Base-by-base conservation (phyloP, 2,329 filamentous ascomycete genomes). In the Ascochyta rabiei region DNA sequence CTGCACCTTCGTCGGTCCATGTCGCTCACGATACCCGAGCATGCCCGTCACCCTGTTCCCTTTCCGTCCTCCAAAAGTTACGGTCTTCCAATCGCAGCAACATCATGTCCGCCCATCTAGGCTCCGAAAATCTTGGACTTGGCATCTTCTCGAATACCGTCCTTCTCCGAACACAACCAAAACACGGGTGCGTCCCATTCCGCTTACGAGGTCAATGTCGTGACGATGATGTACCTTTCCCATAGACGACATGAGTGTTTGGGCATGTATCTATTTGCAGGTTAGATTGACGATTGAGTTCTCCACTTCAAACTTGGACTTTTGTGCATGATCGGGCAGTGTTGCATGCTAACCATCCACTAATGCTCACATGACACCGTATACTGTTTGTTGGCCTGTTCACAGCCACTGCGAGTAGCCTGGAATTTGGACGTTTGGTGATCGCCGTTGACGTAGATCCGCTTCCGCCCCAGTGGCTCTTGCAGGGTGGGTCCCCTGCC, bases 41-140 rank as follows among this genome's bases (percentile, higher is more conserved):
- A 62, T 62, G 59, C 52, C 48, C 50, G 45, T 56, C 50, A 53
- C 59, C 45, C 50, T 50, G 48, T 57, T 59, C 52, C 58, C 60
- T 57, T 61, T 58, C 54, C 57, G 60, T 60, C 60, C 55, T 53
- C 48, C 64, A 74, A 74, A 74, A 74, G 70, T 71, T 71, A 64
- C 64, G 64, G 60, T 63, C 61, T 53, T 57, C 47, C 54, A 48
- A 53, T 61, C 61, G 59, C 58, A 60, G 48, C 55, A 59, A 50
- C 52, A 49, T 57, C 47, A 56, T 56, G 52, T 54, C 46, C 55
- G 45, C 56, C 38, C 57, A 50, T 56, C 49, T 47, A 54, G 59
- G 57, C 57, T 58, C 57, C 56, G 61, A 59, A 68, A 64, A 60
- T 49, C 53, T 58, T 57, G 63, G 57, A 55, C 55, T 57, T 62